phyloP scores from a whole-genome alignment of 805 yeast genomes.

The Ogataea nonfermentans region DNA sequence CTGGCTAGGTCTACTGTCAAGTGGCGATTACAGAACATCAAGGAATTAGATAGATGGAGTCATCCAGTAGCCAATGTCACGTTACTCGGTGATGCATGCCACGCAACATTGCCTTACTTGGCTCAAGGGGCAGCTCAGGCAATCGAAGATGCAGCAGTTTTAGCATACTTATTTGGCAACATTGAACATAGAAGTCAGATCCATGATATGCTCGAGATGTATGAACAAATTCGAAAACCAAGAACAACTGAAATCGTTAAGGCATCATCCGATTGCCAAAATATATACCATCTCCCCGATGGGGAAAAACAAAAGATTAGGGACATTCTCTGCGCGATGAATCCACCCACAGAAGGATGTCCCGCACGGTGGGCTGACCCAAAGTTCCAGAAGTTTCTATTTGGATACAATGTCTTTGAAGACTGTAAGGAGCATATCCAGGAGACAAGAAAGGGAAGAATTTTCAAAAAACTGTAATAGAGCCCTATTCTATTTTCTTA shows the following conservation, averaged over 20 bases:
- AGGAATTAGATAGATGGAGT: conserved; percentile 15
- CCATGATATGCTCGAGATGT: conserved; percentile 7
- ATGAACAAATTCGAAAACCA: conserved; percentile 15
- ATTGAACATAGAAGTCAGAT: conserved; percentile 11
- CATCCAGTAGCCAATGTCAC: conserved; percentile 14
- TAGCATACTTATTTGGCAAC: conserved; percentile 18
- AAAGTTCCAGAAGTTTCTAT: conserved; percentile 16
- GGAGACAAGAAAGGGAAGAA: neutral
- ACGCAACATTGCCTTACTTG: conserved; percentile 19
- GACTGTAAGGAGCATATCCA: conserved; percentile 13
- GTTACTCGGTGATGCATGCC: conserved; percentile 19
- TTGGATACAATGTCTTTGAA: conserved; percentile 18
- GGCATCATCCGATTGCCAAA: conserved; percentile 17
- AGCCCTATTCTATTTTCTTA: too few relatives aligned
- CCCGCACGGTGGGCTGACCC: conserved; percentile 22
- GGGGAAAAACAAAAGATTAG: conserved; percentile 13
- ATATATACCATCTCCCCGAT: conserved; percentile 18
- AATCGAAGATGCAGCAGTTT: conserved; percentile 18
- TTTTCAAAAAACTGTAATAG: conserved; percentile 4
- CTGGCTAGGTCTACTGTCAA: conserved; percentile 11
- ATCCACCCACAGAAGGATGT: conserved; percentile 17
- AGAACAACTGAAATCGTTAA: conserved; percentile 17
- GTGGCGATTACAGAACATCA: conserved; percentile 17
- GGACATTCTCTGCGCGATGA: conserved; percentile 13
- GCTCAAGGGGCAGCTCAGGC: conserved; percentile 24